Base-by-base conservation (phyloP, 1,139 yeast genomes). In the Candida tropicalis region DNA sequence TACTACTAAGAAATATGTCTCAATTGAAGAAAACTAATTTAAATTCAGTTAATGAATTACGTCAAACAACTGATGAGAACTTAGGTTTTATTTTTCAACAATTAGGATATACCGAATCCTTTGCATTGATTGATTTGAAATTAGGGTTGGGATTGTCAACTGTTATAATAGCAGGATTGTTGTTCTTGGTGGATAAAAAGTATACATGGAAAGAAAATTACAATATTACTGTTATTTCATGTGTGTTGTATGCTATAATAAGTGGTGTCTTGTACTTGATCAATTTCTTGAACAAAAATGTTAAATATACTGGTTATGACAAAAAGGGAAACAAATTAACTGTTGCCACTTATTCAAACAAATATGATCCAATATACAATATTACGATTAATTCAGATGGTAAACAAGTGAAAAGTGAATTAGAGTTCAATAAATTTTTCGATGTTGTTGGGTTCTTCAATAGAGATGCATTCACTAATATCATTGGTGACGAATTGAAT, bases 181-280 rank as follows among this genome's bases (percentile, higher is more conserved):
- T 89, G 45, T 89, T 79, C 58, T 71, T 73, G 45, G 60, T 81
- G 35, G 97, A 91, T 60, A 85, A 85, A 64, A 78, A 80, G 50
- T 68, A 70, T 46, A 59, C 66, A 18, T 79, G 79, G 55, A 57
- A 66, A 23, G 73, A 77, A 35, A 46, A 62, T 0, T 67, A 60
- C 44, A 61, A 63, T 43, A 54, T 68, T 18, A 62, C 69, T 1
- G 62, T 65, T 24, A 66, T 64, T 1, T 57, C 63, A 5, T 51
- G 76, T 8, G 72, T 79, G 3, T 77, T 84, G 2, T 90, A 88
- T 58, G 74, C 76, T 32, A 40, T 75, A 1, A 55, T 85, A 20
- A 78, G 85, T 39, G 67, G 60, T 2, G 59, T 72, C 7, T 71
- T 78, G 55, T 75, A 73, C 58, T 62, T 70, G 41, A 77, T 85